Evolutionary conservation across 2,329 filamentous ascomycete genomes (phyloP).

Genomic region (Aspergillus arachidicola): DNA sequence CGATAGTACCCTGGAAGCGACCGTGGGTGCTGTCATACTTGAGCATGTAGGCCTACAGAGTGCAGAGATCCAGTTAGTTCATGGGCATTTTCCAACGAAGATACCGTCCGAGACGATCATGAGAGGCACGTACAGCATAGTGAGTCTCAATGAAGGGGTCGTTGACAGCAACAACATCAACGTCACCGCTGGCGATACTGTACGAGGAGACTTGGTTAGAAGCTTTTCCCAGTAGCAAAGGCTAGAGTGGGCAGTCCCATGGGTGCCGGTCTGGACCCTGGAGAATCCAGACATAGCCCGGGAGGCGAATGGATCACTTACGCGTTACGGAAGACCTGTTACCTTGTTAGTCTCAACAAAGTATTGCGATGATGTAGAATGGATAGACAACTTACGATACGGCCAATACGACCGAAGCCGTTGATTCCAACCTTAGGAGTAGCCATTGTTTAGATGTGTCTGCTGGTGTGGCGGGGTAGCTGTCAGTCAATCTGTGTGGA

Average conservation of each 20-base stretch:
- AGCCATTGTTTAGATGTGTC: slow-evolving; percentile 37
- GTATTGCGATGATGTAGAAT: not conserved
- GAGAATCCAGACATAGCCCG: not conserved
- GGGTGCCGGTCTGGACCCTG: not conserved
- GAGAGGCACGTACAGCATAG: slow-evolving; percentile 79
- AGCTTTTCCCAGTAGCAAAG: not conserved
- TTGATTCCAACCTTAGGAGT: slow-evolving; percentile 78
- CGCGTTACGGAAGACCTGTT: slow-evolving; percentile 91
- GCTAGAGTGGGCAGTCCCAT: not conserved
- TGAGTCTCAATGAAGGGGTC: slow-evolving; percentile 98
- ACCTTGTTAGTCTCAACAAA: slow-evolving; percentile 27
- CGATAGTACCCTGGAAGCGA: slow-evolving; percentile 88
- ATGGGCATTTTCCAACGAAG: not conserved
- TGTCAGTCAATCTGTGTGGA: slow-evolving; percentile 25
- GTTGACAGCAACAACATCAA: slow-evolving; percentile 96
- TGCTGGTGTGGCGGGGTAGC: slow-evolving; percentile 27
- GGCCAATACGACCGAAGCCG: slow-evolving; percentile 99
- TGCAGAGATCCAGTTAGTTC: not conserved
- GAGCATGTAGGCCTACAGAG: slow-evolving; percentile 92
- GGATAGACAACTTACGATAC: slow-evolving; percentile 64
- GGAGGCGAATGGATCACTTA: slow-evolving; percentile 48
- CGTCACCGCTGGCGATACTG: slow-evolving; percentile 80
- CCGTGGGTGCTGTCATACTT: slow-evolving; percentile 99
- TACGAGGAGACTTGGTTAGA: slow-evolving; percentile 11
- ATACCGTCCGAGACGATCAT: not conserved